A percentile compares a stretch with the other conserved stretches of the same genome.
Conservation (phyloP, 352 stramenopile species). For the Phytophthora citrophthora region DNA sequence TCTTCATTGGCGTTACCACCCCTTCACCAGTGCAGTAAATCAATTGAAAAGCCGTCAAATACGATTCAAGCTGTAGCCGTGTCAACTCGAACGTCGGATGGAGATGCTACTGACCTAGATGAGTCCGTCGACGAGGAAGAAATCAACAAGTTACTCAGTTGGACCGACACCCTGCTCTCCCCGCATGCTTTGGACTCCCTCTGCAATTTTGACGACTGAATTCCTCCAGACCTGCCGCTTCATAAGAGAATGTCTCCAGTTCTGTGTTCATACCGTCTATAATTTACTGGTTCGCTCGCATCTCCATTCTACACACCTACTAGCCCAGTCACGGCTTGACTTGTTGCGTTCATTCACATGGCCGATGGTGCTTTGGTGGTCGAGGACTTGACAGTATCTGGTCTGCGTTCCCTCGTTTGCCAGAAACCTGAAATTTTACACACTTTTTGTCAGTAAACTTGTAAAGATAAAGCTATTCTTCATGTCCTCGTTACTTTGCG, state of each 20-base stretch:
- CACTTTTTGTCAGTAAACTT: slow-evolving; percentile 14
- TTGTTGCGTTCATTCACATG: slow-evolving; percentile 11
- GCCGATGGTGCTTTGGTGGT: slow-evolving; percentile 37
- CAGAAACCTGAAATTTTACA: slow-evolving; percentile 33
- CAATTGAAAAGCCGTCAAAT: neutral
- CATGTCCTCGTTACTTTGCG: slow-evolving; percentile 49
- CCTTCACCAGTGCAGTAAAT: slow-evolving; percentile 7
- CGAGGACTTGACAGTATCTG: slow-evolving; percentile 30
- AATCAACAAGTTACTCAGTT: slow-evolving; percentile 80
- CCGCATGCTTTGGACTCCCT: slow-evolving; percentile 52
- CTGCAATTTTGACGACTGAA: slow-evolving; percentile 42
- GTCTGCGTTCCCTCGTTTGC: slow-evolving; percentile 42
- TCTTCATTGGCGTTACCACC: slow-evolving; percentile 14
- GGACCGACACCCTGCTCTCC: slow-evolving; percentile 74
- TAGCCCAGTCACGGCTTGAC: slow-evolving; percentile 8
- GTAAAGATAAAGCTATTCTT: neutral
- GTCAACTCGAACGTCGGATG: slow-evolving; percentile 5
- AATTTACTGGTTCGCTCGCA: slow-evolving; percentile 34
- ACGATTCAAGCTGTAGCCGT: neutral
- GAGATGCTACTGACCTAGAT: slow-evolving; percentile 47
- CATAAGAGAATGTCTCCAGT: slow-evolving; percentile 6
- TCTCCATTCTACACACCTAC: slow-evolving; percentile 15
- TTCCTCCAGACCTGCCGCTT: neutral
- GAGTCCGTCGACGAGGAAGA: slow-evolving; percentile 80
- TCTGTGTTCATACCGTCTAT: slow-evolving; percentile 34